Conservation (phyloP, 306 rosid species). For the Elaeagnus macrophylla region DNA sequence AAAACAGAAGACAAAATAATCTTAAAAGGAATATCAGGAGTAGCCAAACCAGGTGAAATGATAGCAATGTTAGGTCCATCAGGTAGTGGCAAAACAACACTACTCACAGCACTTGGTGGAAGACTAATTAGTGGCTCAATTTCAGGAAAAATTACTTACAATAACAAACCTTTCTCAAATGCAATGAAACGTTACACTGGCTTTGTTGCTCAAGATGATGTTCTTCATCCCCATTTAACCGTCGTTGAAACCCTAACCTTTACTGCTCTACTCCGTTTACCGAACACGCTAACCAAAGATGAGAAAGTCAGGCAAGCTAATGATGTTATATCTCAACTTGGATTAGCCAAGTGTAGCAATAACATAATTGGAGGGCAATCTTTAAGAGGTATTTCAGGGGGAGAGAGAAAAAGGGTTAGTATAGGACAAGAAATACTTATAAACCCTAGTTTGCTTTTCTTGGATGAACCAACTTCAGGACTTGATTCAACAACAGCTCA, state of each 20-base stretch:
- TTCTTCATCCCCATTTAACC: conserved; percentile 52
- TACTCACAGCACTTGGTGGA: conserved; percentile 62
- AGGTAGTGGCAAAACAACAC: conserved; percentile 81
- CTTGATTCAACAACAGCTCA: conserved; percentile 73
- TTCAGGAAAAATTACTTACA: conserved; percentile 36
- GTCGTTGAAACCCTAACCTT: conserved; percentile 59
- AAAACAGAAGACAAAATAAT: conserved; percentile 36
- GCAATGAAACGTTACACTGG: conserved; percentile 46
- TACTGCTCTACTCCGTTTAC: conserved; percentile 64
- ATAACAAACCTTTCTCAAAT: conserved; percentile 36
- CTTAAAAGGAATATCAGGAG: conserved; percentile 45
- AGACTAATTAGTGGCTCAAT: conserved; percentile 47
- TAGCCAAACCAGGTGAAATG: conserved; percentile 63
- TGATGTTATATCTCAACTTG: conserved; percentile 46
- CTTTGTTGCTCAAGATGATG: conserved; percentile 72
- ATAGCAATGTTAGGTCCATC: conserved; percentile 86
- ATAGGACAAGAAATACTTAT: conserved; percentile 71
- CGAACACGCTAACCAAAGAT: conserved; percentile 28
- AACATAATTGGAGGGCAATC: conserved; percentile 33
- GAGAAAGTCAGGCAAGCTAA: conserved; percentile 35
- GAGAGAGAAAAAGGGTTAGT: conserved; percentile 83
- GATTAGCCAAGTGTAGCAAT: conserved; percentile 48
- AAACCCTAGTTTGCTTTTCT: conserved; percentile 58
- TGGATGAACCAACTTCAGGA: conserved; percentile 83
- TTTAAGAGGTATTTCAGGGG: conserved; percentile 65